Percentiles rank a stretch among this genome's conserved stretches.
Evolutionary conservation across 2,329 filamentous ascomycete species (phyloP).

Genomic region (Verticillium isaacii): DNA sequence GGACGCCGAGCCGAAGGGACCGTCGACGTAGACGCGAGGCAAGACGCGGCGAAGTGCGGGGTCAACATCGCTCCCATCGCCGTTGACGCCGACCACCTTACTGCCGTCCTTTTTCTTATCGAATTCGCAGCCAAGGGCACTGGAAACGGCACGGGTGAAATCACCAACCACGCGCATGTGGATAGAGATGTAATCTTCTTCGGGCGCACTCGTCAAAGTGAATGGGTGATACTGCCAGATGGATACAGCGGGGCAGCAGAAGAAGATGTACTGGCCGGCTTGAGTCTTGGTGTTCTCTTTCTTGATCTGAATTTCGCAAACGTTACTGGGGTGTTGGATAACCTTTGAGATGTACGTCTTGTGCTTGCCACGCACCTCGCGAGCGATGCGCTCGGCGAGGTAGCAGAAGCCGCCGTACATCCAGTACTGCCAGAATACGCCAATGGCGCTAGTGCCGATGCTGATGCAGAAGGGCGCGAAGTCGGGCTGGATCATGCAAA

Average conservation of each 20-base stretch:
- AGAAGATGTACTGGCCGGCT: slow-evolving; percentile 83
- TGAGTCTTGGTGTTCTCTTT: slow-evolving; percentile 79
- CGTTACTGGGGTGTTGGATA: slow-evolving; percentile 82
- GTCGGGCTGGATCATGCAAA: slow-evolving; percentile 87
- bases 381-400: slow-evolving; percentile 71
- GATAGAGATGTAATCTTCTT: slow-evolving; percentile 86
- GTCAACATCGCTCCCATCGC: slow-evolving; percentile 56
- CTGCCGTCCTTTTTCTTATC: slow-evolving; percentile 55
- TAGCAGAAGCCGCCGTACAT: slow-evolving; percentile 79
- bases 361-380: slow-evolving; percentile 74
- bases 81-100: slow-evolving; percentile 65
- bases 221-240: slow-evolving; percentile 89
- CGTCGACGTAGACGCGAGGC: slow-evolving; percentile 77
- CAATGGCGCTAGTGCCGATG: slow-evolving; percentile 59
- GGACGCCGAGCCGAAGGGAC: slow-evolving; percentile 79
- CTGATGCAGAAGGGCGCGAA: slow-evolving; percentile 73
- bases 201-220: slow-evolving; percentile 78
- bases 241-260: slow-evolving; percentile 81
- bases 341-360: slow-evolving; percentile 87
- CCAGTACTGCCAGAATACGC: slow-evolving; percentile 89
- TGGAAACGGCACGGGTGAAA: slow-evolving; percentile 68
- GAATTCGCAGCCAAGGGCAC: slow-evolving; percentile 71
- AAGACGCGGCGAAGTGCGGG: slow-evolving; percentile 68
- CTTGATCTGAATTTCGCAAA: slow-evolving; percentile 89
- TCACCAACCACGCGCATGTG: slow-evolving; percentile 81